Evolutionary conservation across 768 basidiomycete species (phyloP), one percentile per base, ranked within the genome.

Genomic region (Termitomyces sp.): DNA sequence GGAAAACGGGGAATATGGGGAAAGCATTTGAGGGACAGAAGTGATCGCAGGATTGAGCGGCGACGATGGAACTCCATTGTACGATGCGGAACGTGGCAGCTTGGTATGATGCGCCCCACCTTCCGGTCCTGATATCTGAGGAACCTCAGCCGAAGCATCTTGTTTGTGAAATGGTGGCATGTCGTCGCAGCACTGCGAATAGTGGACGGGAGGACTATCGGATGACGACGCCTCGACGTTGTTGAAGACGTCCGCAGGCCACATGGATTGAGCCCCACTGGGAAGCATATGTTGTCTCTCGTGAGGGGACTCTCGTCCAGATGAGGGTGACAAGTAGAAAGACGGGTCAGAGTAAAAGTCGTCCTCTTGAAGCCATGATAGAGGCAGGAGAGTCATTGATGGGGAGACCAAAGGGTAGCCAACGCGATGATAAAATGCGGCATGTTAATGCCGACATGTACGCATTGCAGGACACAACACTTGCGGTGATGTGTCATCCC

Each of bases 321-420:
- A 58, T 7, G 54, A 22, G 14, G 46, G 26, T 13, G 47, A 33
- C 45, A 55, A 44, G 14, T 52, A 44, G 46, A 54, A 59, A 41
- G 60, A 49, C 14, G 64, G 44, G 14, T 64, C 60, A 35, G 62
- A 64, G 52, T 66, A 64, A 32, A 65, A 54, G 2, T 65, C 66
- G 41, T 66, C 64, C 51, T 64, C 57, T 32, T 65, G 60, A 28
- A 62, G 52, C 66, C 70, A 68, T 43, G 66, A 56, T 52, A 57
- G 41, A 11, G 61, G 57, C 52, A 57, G 38, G 26, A 53, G 47
- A 41, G 57, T 10, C 62, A 63, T 65, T 47, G 57, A 59, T 57
- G 55, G 53, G 28, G 18, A 51, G 52, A 55, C 33, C 56, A 59
- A 44, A 46, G 53, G 50, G 32, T 49, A 40, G 52, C 30, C 18